Evolutionary conservation across 2,329 filamentous ascomycete genomes (phyloP).

Genomic region (Penicillium thymicola): DNA sequence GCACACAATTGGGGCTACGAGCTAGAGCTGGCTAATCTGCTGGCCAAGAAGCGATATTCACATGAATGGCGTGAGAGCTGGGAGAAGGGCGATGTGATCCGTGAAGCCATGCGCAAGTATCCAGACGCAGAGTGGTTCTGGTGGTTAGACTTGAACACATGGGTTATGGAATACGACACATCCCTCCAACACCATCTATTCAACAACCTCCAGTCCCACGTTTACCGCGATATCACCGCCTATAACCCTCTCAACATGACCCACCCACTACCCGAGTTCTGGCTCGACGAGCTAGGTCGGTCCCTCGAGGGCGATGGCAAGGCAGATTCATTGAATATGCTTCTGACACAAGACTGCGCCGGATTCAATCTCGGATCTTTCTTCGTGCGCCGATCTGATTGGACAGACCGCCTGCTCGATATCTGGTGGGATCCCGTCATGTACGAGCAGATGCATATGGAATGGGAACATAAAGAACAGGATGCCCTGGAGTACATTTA

Average conservation of each 20-base stretch:
- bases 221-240: slow-evolving; percentile 92
- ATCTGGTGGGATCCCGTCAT: slow-evolving; percentile 98
- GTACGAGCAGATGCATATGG: slow-evolving; percentile 98
- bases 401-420: slow-evolving; percentile 88
- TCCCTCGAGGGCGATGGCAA: slow-evolving; percentile 76
- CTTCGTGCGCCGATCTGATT: slow-evolving; percentile 78
- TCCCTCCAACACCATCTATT: slow-evolving; percentile 91
- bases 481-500: slow-evolving; percentile 93
- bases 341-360: slow-evolving; percentile 88
- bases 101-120: slow-evolving; percentile 86
- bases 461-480: slow-evolving; percentile 99
- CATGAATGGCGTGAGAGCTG: slow-evolving; percentile 99
- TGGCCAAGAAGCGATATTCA: slow-evolving; percentile 95
- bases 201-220: slow-evolving; percentile 67
- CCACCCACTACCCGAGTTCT: slow-evolving; percentile 71
- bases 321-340: slow-evolving; percentile 74
- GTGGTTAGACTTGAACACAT: slow-evolving; percentile 98
- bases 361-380: slow-evolving; percentile 98
- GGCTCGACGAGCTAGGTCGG: slow-evolving; percentile 71
- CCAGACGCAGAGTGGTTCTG: slow-evolving; percentile 98
- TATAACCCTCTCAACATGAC: slow-evolving; percentile 94
- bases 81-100: slow-evolving; percentile 96
- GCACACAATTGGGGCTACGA: slow-evolving; percentile 87
- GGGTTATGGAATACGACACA: slow-evolving; percentile 92
- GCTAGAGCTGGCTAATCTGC: slow-evolving; percentile 95